Conservation (phyloP, 2,329 filamentous ascomycete species). For the Zymoseptoria passerinii region DNA sequence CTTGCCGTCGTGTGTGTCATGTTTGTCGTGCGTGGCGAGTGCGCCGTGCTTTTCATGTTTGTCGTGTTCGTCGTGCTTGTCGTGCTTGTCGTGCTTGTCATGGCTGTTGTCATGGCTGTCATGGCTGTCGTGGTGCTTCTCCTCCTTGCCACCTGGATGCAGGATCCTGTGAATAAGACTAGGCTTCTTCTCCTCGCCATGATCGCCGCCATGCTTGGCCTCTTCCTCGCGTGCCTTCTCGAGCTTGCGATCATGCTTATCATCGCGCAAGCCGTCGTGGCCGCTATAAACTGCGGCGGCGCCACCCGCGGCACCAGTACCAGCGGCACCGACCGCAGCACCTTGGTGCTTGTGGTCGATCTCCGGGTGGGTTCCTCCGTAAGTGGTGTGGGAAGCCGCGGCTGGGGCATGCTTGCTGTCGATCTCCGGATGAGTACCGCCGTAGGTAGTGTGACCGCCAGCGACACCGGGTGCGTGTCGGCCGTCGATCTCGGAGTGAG, state of each 20-base stretch:
- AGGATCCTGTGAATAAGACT: conserved; percentile 23
- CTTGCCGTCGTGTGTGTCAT: neutral
- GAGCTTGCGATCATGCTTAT: conserved; percentile 19
- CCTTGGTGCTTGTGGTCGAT: conserved; percentile 28
- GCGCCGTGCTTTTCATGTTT: neutral
- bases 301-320: conserved; percentile 1
- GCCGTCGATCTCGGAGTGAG: neutral
- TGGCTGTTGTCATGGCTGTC: neutral
- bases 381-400: conserved; percentile 6
- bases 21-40: neutral
- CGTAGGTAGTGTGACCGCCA: neutral
- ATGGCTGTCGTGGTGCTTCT: conserved; percentile 8
- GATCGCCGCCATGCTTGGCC: conserved; percentile 18
- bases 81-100: neutral
- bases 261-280: neutral
- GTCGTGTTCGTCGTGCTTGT: neutral
- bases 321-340: conserved; percentile 2
- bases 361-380: conserved; percentile 14
- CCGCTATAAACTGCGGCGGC: neutral
- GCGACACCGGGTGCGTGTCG: neutral
- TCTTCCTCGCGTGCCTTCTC: conserved; percentile 25
- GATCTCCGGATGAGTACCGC: conserved; percentile 3
- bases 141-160: conserved; percentile 20
- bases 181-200: conserved; percentile 30
- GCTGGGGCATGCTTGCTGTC: conserved; percentile 19